Percentiles rank a stretch among this genome's conserved stretches.
Evolutionary conservation across 495 filamentous ascomycete genomes (phyloP).

Genomic region (Poronia punctata): DNA sequence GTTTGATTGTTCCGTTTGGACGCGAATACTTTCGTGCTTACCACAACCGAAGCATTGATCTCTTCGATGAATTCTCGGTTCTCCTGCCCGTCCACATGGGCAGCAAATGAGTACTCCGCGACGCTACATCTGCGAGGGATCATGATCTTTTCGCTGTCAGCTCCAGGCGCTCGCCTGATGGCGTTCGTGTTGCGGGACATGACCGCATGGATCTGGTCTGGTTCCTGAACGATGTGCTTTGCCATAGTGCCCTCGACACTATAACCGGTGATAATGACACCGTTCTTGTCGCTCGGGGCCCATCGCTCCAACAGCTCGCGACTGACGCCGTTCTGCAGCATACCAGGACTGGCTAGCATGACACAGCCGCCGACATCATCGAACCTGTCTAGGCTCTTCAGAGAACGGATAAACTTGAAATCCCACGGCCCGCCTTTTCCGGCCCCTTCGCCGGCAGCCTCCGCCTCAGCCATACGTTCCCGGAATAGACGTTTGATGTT

Average conservation of each 20-base stretch:
- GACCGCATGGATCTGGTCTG: conserved; percentile 84
- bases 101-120: conserved; percentile 88
- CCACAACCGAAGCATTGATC: conserved; percentile 81
- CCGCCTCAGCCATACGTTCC: conserved; percentile 79
- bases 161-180: conserved; percentile 48
- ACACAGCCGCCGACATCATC: conserved; percentile 94
- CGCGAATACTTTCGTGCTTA: conserved; percentile 43
- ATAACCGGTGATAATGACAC: conserved; percentile 95
- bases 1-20: not conserved
- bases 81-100: conserved; percentile 93
- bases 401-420: conserved; percentile 80
- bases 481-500: conserved; percentile 90
- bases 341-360: conserved; percentile 94
- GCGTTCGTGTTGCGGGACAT: conserved; percentile 63
- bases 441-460: conserved; percentile 60
- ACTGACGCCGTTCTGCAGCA: conserved; percentile 93
- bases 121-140: conserved; percentile 87
- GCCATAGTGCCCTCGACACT: conserved; percentile 98
- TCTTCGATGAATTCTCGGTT: conserved; percentile 94
- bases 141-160: conserved; percentile 71
- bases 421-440: conserved; percentile 89
- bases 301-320: conserved; percentile 88
- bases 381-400: conserved; percentile 89
- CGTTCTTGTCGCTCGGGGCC: conserved; percentile 92
- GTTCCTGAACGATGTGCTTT: conserved; percentile 86